Evolutionary conservation across 257 asterid genomes (phyloP).

Genomic region (Salvia miltiorrhiza): DNA sequence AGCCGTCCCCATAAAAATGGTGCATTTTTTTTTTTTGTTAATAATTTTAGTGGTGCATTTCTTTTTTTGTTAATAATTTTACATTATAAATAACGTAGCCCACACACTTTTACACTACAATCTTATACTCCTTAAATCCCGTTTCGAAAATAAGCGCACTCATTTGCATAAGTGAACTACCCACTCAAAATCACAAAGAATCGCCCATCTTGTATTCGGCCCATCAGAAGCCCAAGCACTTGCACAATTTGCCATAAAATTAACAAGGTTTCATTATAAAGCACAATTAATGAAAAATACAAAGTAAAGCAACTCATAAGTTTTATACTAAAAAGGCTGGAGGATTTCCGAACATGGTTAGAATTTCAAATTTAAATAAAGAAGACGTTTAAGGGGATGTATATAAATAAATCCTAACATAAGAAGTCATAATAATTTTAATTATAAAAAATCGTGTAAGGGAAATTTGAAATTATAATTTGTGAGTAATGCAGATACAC

Average conservation of each 20-base stretch:
- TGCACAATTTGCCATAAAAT: neutral
- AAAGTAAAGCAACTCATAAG: neutral
- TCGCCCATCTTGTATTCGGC: neutral
- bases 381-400: neutral
- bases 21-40: too few relatives aligned
- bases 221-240: slow-evolving; percentile 3
- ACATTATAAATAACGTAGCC: too few relatives aligned
- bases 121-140: too few relatives aligned
- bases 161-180: neutral
- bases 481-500: neutral
- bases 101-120: too few relatives aligned
- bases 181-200: too few relatives aligned
- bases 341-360: neutral
- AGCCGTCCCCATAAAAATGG: too few relatives aligned
- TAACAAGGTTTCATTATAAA: neutral
- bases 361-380: slow-evolving; percentile 14
- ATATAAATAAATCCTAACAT: neutral
- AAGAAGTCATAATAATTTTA: neutral
- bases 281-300: neutral
- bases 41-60: too few relatives aligned
- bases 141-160: too few relatives aligned
- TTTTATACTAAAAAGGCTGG: slow-evolving; percentile 7
- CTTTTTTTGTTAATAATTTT: too few relatives aligned
- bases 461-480: neutral
- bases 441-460: neutral